Evolutionary conservation across 2,329 filamentous ascomycete genomes (phyloP).

Genomic region (Ophiognomonia clavigignenti-juglandacearum): DNA sequence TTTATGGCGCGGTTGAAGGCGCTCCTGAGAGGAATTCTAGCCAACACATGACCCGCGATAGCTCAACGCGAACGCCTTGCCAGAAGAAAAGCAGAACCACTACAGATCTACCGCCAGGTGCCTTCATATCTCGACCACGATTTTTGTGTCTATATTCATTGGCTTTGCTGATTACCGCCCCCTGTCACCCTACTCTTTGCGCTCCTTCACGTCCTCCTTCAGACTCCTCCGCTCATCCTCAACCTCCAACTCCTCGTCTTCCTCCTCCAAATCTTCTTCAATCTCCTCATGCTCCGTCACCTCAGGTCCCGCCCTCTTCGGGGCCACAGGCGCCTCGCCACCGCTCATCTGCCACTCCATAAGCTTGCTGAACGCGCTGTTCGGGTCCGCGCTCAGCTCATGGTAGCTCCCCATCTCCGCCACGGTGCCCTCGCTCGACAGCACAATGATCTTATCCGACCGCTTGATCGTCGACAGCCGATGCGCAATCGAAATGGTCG

Average conservation of each 20-base stretch:
- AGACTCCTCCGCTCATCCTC: not conserved
- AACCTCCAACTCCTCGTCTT: not conserved
- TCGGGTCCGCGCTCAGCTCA: conserved; percentile 64
- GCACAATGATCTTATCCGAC: conserved; percentile 89
- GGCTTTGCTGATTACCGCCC: too few species aligned
- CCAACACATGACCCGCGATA: too few species aligned
- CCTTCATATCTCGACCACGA: too few species aligned
- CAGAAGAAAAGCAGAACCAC: too few species aligned
- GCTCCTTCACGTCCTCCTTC: not conserved
- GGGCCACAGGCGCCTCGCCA: conserved; percentile 45
- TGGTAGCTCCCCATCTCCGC: conserved; percentile 85
- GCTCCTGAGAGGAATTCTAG: too few species aligned
- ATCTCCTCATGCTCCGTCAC: conserved; percentile 5
- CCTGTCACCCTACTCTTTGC: too few species aligned
- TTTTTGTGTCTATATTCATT: too few species aligned
- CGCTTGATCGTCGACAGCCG: conserved; percentile 94
- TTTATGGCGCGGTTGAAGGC: too few species aligned
- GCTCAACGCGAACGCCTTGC: too few species aligned
- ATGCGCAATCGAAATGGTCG: conserved; percentile 96
- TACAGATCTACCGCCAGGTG: too few species aligned
- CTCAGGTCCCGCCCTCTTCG: not conserved
- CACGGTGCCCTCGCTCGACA: conserved; percentile 79
- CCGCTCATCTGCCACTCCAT: conserved; percentile 99
- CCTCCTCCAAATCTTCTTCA: conserved; percentile 3
- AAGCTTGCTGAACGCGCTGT: conserved; percentile 85